Conservation (phyloP, 768 basidiomycete genomes). For the Tremella fuciformis region DNA sequence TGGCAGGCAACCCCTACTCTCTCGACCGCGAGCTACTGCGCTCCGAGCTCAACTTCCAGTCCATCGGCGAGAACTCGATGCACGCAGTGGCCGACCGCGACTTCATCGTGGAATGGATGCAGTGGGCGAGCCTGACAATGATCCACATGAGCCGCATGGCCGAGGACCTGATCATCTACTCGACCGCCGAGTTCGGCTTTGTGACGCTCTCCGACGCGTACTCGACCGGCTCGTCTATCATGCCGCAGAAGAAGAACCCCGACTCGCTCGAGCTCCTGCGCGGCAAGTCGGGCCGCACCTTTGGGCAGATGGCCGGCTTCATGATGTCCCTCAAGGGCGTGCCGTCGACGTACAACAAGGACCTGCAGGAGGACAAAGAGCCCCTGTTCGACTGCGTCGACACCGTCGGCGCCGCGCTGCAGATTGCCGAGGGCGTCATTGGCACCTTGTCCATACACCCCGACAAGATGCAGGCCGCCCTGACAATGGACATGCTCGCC, state of each 20-base stretch:
- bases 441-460: constrained; percentile 83
- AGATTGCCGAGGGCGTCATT: constrained; percentile 91
- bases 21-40: constrained; percentile 92
- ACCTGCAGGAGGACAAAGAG: constrained; percentile 97
- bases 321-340: constrained; percentile 95
- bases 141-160: constrained; percentile 90
- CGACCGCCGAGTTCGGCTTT: constrained; percentile 95
- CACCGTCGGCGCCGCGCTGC: constrained; percentile 78
- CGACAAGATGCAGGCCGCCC: constrained; percentile 80
- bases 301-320: constrained; percentile 98
- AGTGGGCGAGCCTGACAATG: constrained; percentile 92
- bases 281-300: constrained; percentile 90
- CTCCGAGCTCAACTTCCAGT: constrained; percentile 80
- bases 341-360: constrained; percentile 99
- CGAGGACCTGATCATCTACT: constrained; percentile 95
- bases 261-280: constrained; percentile 93
- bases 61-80: constrained; percentile 90
- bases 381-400: constrained; percentile 92
- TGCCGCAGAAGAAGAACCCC: constrained; percentile 99
- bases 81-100: constrained; percentile 96
- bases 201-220: constrained; percentile 85
- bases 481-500: constrained; percentile 97
- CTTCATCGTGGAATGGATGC: constrained; percentile 93
- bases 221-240: constrained; percentile 97
- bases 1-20: constrained; percentile 93